phyloP scores from a whole-genome alignment of 139 green algal species.

The Tetradesmus obliquus region DNA sequence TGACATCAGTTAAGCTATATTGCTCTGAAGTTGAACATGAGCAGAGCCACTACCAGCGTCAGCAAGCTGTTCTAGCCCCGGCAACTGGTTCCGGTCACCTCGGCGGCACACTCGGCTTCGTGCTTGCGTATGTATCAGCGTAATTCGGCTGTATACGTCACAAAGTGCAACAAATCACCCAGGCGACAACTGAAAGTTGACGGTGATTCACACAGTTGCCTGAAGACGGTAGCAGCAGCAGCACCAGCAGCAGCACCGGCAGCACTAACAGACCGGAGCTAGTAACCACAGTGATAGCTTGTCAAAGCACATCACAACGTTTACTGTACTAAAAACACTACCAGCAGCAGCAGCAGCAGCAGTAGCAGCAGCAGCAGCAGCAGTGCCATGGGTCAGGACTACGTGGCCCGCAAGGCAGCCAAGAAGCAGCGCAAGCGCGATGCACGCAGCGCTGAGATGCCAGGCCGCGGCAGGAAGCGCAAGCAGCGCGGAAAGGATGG shows the following conservation, averaged over 20 bases:
- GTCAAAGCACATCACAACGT: too few species aligned
- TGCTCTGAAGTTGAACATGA: too few species aligned
- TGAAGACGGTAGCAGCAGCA: neutral
- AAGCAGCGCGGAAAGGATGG: slow-evolving; percentile 12
- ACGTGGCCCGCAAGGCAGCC: slow-evolving; percentile 63
- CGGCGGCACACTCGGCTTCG: neutral
- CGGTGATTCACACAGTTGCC: too few species aligned
- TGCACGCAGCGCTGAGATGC: slow-evolving; percentile 23
- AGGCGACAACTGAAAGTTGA: too few species aligned
- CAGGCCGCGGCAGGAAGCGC: slow-evolving; percentile 19
- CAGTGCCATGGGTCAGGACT: slow-evolving; percentile 73
- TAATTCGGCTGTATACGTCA: neutral
- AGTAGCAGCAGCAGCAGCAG: neutral
- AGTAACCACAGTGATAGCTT: too few species aligned
- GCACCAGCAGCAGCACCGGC: neutral
- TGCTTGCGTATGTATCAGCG: neutral
- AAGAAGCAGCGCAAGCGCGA: slow-evolving; percentile 71
- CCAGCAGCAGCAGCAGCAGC: neutral
- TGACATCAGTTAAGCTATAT: too few species aligned
- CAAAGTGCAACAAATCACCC: too few species aligned
- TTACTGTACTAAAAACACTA: too few species aligned
- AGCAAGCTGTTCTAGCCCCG: too few species aligned
- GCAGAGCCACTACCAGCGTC: too few species aligned
- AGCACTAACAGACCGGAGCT: too few species aligned
- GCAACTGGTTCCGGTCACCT: neutral